These are phyloP conservation scores for Nowakowskiella sp. DNA, from an alignment of 192 early-diverging fungal species.

Conservation along the genomic window DNA sequence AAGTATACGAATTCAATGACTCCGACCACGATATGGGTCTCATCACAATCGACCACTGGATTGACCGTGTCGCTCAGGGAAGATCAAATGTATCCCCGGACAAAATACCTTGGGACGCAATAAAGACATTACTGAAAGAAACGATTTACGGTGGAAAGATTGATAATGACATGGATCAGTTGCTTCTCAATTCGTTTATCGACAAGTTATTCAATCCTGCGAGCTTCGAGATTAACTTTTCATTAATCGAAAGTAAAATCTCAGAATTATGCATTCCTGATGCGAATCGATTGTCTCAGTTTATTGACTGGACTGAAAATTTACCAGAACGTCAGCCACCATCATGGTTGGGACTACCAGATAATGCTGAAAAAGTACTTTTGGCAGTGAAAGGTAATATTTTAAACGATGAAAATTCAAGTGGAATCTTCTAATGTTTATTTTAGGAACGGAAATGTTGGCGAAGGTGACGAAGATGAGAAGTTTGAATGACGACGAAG, in stretches of 20 bases:
- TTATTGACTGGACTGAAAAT: constrained; percentile 79
- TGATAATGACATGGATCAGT: constrained; percentile 86
- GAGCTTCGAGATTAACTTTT: constrained; percentile 75
- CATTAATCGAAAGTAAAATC: constrained; percentile 48
- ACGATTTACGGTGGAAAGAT: constrained; percentile 97
- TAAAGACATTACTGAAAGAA: constrained; percentile 73
- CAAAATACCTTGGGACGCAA: constrained; percentile 93
- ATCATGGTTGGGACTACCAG: constrained; percentile 91
- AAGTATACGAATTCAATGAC: constrained; percentile 97
- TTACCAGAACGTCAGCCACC: constrained; percentile 91
- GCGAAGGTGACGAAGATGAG: constrained; percentile 79
- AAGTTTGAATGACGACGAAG: constrained; percentile 73
- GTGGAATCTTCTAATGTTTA: constrained; percentile 3
- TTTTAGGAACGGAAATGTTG: constrained; percentile 60
- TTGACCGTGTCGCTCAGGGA: constrained; percentile 70
- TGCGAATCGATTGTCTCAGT: constrained; percentile 73
- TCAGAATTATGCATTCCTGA: constrained; percentile 65
- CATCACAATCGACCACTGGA: constrained; percentile 83
- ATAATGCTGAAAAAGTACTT: constrained; percentile 86
- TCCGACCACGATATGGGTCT: constrained; percentile 90
- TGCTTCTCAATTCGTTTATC: constrained; percentile 78
- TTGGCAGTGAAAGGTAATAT: constrained; percentile 67
- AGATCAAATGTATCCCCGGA: constrained; percentile 86
- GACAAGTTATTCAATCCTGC: constrained; percentile 67
- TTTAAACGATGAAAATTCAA: constrained; percentile 3